Evolutionary conservation across 75 land plant genomes (phyloP).

Genomic region (Cryptomeria japonica): DNA sequence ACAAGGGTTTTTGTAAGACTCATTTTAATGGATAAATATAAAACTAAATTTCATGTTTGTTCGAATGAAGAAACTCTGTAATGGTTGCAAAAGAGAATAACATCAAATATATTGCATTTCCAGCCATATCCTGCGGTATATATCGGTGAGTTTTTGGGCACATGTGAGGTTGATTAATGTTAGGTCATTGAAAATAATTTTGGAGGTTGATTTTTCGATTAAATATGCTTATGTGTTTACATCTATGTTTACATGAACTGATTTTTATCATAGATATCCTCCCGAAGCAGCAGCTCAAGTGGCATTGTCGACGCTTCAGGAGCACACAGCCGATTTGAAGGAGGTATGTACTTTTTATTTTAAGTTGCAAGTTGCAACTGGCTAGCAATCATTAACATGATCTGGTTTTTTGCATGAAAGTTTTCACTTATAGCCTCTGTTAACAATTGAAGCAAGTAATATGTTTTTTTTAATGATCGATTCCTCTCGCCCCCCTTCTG

Average conservation of each 20-base stretch:
- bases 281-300: slow-evolving; percentile 59
- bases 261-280: slow-evolving; percentile 54
- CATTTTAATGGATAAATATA: background rate
- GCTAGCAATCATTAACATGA: background rate
- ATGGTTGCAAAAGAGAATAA: slow-evolving; percentile 62
- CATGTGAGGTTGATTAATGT: background rate
- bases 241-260: background rate
- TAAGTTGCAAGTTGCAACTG: background rate
- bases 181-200: background rate
- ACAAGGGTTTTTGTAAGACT: background rate
- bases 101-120: slow-evolving; percentile 84
- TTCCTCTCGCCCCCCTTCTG: background rate
- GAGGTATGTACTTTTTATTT: slow-evolving; percentile 31
- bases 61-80: slow-evolving; percentile 56
- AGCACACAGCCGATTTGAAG: slow-evolving; percentile 29
- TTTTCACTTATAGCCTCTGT: background rate
- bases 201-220: background rate
- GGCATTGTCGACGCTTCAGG: slow-evolving; percentile 51
- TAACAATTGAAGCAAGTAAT: background rate
- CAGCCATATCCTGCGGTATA: slow-evolving; percentile 93
- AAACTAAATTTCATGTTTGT: background rate
- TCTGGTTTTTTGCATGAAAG: background rate
- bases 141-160: slow-evolving; percentile 57
- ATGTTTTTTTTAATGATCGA: background rate
- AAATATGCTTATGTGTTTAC: background rate